These are phyloP conservation scores for Hippophae tibetana DNA, from an alignment of 306 rosid species.

Conservation along the genomic window DNA sequence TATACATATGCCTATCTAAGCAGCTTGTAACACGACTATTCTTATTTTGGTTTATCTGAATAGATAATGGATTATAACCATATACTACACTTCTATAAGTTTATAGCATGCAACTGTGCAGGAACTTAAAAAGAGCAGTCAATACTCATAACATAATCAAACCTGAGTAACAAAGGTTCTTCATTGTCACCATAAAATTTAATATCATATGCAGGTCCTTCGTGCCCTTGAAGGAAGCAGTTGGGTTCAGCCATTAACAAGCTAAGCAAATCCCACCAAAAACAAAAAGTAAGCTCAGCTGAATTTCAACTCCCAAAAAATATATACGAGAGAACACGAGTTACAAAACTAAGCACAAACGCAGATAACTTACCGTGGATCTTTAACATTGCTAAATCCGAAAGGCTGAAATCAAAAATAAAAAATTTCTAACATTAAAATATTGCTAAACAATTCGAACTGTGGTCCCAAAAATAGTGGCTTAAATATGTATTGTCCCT, in stretches of 20 bases:
- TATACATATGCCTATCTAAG: too few species aligned
- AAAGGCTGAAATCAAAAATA: constrained; percentile 40
- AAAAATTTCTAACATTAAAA: background rate
- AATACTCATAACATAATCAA: constrained; percentile 4
- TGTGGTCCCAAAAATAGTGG: too few species aligned
- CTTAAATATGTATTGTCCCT: too few species aligned
- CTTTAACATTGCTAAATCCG: constrained; percentile 30
- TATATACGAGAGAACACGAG: background rate
- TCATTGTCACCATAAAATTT: constrained; percentile 62
- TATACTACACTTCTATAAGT: too few species aligned
- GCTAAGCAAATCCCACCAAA: constrained; percentile 33
- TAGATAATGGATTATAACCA: too few species aligned
- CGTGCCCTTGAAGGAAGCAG: constrained; percentile 63
- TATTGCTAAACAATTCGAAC: too few species aligned
- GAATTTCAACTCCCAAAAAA: background rate
- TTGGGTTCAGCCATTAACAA: constrained; percentile 50
- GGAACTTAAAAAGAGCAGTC: background rate
- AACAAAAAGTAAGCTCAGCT: constrained; percentile 20
- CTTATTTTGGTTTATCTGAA: too few species aligned
- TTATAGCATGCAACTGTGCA: too few species aligned
- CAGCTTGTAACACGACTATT: too few species aligned
- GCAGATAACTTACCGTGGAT: constrained; percentile 39
- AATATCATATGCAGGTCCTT: constrained; percentile 78
- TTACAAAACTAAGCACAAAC: background rate
- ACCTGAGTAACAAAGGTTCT: constrained; percentile 67